Evolutionary conservation across 495 filamentous ascomycete species (phyloP).

Genomic region (Sordaria brevicollis): DNA sequence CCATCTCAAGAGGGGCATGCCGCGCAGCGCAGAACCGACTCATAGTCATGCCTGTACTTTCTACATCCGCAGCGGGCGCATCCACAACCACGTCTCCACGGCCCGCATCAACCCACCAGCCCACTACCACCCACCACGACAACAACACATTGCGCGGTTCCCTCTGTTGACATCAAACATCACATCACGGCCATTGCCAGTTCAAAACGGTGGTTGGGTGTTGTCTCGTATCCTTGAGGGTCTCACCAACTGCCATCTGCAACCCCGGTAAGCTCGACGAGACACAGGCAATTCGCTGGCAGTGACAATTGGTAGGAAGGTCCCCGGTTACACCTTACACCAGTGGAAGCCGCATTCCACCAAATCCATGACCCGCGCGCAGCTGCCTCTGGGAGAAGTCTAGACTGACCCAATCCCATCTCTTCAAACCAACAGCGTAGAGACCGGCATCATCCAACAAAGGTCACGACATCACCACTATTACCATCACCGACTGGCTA

Average conservation of each 20-base stretch:
- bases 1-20: not conserved
- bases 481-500: not conserved
- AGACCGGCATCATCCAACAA: not conserved
- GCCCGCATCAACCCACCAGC: not conserved
- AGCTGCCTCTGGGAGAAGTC: not conserved
- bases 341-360: not conserved
- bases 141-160: not conserved
- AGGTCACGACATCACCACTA: not conserved
- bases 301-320: not conserved
- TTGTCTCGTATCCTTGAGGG: not conserved
- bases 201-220: not conserved
- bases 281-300: not conserved
- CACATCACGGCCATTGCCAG: not conserved
- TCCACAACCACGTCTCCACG: not conserved
- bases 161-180: not conserved
- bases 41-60: not conserved
- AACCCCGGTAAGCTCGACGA: not conserved
- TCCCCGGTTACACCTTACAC: not conserved
- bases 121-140: not conserved
- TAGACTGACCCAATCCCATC: not conserved
- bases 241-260: not conserved
- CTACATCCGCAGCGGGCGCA: not conserved
- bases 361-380: not conserved
- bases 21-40: not conserved
- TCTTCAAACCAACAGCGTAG: not conserved